These are phyloP conservation scores for Camelina laxa DNA, from an alignment of 345 rosid species.

Conservation along the genomic window DNA sequence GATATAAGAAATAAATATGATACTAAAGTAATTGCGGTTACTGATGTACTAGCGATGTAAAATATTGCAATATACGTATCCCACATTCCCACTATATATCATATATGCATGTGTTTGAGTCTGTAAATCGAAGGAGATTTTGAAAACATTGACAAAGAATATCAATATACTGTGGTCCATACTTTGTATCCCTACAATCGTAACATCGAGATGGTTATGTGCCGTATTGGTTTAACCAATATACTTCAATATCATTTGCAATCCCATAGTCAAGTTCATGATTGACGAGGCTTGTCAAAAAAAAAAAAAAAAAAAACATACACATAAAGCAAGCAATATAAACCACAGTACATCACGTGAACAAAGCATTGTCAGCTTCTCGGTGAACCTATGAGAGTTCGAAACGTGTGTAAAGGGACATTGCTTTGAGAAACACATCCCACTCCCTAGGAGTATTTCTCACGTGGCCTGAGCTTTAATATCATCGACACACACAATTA, in stretches of 20 bases:
- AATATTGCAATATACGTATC: neutral
- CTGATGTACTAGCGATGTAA: neutral
- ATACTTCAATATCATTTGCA: slow-evolving; percentile 5
- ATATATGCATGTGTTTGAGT: neutral
- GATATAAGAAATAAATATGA: neutral
- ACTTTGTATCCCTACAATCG: slow-evolving; percentile 11
- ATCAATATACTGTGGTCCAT: slow-evolving; percentile 11
- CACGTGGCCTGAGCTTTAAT: slow-evolving; percentile 28
- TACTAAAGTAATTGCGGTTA: neutral
- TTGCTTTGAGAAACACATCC: slow-evolving; percentile 32
- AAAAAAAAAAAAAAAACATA: neutral
- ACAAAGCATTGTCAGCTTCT: slow-evolving; percentile 26
- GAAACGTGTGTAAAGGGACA: slow-evolving; percentile 35
- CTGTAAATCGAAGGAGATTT: neutral
- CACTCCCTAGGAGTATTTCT: slow-evolving; percentile 33
- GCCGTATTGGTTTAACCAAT: slow-evolving; percentile 14
- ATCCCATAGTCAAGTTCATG: slow-evolving; percentile 18
- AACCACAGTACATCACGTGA: slow-evolving; percentile 38
- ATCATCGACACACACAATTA: slow-evolving; percentile 17
- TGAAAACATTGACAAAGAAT: slow-evolving; percentile 29
- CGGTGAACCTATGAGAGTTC: slow-evolving; percentile 24
- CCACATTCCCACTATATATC: neutral
- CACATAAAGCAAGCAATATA: slow-evolving; percentile 25
- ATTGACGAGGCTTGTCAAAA: slow-evolving; percentile 29
- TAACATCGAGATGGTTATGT: slow-evolving; percentile 16